These are phyloP conservation scores for Neoascochyta sp. DNA, from an alignment of 2,329 filamentous ascomycete species.

Conservation along the genomic window DNA sequence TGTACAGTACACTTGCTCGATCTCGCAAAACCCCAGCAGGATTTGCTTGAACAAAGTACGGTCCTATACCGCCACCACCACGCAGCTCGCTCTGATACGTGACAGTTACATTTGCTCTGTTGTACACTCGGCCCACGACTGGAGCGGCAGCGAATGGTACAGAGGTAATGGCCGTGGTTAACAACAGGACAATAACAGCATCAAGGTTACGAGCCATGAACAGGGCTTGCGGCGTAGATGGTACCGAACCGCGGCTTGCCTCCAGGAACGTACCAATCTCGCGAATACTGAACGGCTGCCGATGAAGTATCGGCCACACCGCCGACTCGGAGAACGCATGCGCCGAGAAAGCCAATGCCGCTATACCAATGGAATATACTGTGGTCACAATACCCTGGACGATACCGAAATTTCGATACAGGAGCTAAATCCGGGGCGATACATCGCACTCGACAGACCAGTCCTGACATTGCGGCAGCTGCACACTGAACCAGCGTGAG, in stretches of 20 bases:
- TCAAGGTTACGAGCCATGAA: background rate
- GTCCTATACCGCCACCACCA: conserved; percentile 1
- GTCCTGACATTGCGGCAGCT: conserved; percentile 3
- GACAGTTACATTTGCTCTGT: background rate
- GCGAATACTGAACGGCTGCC: conserved; percentile 2
- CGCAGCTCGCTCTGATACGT: background rate
- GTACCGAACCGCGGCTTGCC: conserved; percentile 3
- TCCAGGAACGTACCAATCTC: conserved; percentile 1
- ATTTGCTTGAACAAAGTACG: background rate
- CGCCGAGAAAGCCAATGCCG: conserved; percentile 4
- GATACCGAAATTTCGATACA: conserved; percentile 2
- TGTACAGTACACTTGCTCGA: background rate
- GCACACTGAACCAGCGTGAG: conserved; percentile 2
- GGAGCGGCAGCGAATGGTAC: conserved; percentile 1
- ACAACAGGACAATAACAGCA: background rate
- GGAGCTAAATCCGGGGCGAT: background rate
- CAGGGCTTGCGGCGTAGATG: background rate
- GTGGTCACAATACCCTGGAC: conserved; percentile 6
- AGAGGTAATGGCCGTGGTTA: background rate
- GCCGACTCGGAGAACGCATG: conserved; percentile 8
- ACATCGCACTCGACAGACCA: conserved; percentile 5
- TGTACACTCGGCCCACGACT: conserved; percentile 1
- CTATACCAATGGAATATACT: conserved; percentile 6
- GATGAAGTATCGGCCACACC: conserved; percentile 8
- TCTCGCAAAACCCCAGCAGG: background rate